A percentile compares a stretch with the other conserved stretches of the same genome.
Evolutionary conservation across 768 basidiomycete genomes (phyloP).

Genomic region (Tremella fuciformis): DNA sequence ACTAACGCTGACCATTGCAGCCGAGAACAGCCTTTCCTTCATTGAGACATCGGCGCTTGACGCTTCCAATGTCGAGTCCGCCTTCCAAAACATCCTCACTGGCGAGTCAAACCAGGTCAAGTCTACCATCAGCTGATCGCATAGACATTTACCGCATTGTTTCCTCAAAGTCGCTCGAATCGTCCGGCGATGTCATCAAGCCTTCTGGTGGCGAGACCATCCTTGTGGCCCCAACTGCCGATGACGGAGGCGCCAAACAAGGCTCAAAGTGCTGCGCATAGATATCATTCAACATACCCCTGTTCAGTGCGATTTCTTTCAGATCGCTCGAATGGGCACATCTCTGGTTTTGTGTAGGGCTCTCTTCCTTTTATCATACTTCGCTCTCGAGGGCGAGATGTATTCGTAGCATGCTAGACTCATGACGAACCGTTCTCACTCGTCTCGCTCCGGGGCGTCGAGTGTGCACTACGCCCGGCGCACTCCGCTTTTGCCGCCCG

Average conservation of each 20-base stretch:
- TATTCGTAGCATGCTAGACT: constrained; percentile 2
- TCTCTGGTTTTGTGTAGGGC: constrained; percentile 1
- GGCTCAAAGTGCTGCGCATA: constrained; percentile 54
- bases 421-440: not conserved
- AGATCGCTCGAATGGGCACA: no score
- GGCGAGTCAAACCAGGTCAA: constrained; percentile 57
- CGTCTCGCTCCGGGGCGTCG: no score
- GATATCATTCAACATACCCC: not conserved
- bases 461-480: no score
- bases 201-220: constrained; percentile 73
- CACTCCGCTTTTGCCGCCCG: no score
- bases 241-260: constrained; percentile 53
- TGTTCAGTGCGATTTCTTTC: not conserved
- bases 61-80: constrained; percentile 95
- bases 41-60: constrained; percentile 99
- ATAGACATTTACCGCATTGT: constrained; percentile 96
- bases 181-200: constrained; percentile 72
- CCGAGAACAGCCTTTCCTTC: constrained; percentile 87
- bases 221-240: constrained; percentile 68
- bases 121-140: not conserved
- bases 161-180: constrained; percentile 90
- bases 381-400: constrained; percentile 1
- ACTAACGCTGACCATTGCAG: constrained; percentile 52
- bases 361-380: not conserved
- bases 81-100: constrained; percentile 93